Base-by-base conservation (phyloP, 371 early-diverging fungal genomes). In the Mucor lusitanicus region DNA sequence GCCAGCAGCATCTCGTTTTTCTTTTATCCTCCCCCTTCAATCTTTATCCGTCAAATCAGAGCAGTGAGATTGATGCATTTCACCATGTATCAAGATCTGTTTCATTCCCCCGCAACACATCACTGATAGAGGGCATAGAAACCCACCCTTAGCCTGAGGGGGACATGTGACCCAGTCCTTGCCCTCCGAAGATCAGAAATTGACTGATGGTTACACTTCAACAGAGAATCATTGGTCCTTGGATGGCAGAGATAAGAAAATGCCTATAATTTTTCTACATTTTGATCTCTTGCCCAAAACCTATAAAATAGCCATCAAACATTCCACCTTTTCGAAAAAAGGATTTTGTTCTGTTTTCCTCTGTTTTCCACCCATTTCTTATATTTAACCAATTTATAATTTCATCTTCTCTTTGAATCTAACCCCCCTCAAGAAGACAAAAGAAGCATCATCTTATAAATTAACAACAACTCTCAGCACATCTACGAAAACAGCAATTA, bases 201-300 rank as follows among this genome's bases (percentile, higher is more conserved):
- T 53, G 53, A 27, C 13, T 13, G 35, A 7, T 48, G 21, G 68
- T 68, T 63, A 68, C 68, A 68, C 62, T 35, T 27, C 32, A 46
- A 53, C 25, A 46, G 61, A 19, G 37, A 68, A 62, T 68, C 68
- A 68, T 68, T 68, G 68, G 68, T 68, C 42, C 68, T 61, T 48
- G 25, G 44, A 63, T 46, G 39, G 58, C 68, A 63, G 48, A 68
- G 68, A 68, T 68, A 68, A 68, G 68, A 57, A 57, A 40, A 39
- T 62, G 63, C 68, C 63, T 63, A 58, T 68, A 56, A 60, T 60
- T 61, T 46, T 59, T 35, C 42, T 53, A 27, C 25, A 53, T 23
- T 40, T 27, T 53, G 53, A 53, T 53, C 53, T 56, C 42, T 62
- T 25, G 30, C 21, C 21, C 44, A 55, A 48, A 46, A 35, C n/a